Conservation (phyloP, 2,329 filamentous ascomycete genomes). For the Exutisphaerella laricina region DNA sequence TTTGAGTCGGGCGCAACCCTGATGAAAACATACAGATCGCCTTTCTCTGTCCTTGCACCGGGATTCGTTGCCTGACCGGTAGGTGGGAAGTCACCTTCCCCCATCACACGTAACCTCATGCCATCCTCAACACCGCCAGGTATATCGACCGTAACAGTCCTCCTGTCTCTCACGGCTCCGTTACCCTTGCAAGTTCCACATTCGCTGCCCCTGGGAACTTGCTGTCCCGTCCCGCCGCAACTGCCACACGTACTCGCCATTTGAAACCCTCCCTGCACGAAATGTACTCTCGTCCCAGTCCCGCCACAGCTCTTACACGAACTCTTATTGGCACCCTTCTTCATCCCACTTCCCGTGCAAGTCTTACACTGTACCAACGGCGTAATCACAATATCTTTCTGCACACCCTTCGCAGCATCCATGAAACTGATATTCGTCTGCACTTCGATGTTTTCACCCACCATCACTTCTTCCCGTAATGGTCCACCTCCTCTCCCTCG, state of each 20-base stretch:
- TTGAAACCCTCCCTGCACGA: slow-evolving; percentile 90
- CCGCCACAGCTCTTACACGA: slow-evolving; percentile 78
- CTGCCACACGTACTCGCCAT: slow-evolving; percentile 83
- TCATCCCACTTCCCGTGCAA: slow-evolving; percentile 78
- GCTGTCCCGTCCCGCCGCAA: slow-evolving; percentile 73
- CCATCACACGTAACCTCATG: slow-evolving; percentile 80
- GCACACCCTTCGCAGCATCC: slow-evolving; percentile 88
- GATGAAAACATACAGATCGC: slow-evolving; percentile 88
- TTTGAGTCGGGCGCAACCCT: slow-evolving; percentile 83
- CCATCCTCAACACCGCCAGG: slow-evolving; percentile 94
- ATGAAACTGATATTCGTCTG: slow-evolving; percentile 90
- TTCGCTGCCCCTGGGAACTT: slow-evolving; percentile 71
- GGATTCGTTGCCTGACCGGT: slow-evolving; percentile 64
- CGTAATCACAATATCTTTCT: slow-evolving; percentile 80
- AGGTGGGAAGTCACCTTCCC: slow-evolving; percentile 79
- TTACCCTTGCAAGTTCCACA: slow-evolving; percentile 75
- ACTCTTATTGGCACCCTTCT: slow-evolving; percentile 66
- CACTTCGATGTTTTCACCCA: slow-evolving; percentile 96
- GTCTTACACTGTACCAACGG: slow-evolving; percentile 76
- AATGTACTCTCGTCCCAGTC: slow-evolving; percentile 78
- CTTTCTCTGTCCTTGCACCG: slow-evolving; percentile 61
- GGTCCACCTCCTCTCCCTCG: slow-evolving; percentile 55
- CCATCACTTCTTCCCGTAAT: slow-evolving; percentile 73
- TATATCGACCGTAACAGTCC: slow-evolving; percentile 83
- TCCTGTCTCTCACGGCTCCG: slow-evolving; percentile 76